These are phyloP conservation scores for Logfia minima DNA, from an alignment of 129 eudicot species.

Conservation along the genomic window DNA sequence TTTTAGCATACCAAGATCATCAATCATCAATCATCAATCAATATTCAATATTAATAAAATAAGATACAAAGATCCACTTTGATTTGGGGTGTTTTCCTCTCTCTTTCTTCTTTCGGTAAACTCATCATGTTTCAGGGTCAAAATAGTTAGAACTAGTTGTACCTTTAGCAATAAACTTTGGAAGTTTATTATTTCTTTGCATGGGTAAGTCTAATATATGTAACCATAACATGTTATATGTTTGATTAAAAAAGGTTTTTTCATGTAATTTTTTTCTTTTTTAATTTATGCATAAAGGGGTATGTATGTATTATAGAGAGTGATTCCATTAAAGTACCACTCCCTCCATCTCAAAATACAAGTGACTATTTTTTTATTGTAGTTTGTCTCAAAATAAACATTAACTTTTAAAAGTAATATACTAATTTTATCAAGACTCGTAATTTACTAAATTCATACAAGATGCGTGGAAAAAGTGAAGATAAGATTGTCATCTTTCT, in stretches of 20 bases:
- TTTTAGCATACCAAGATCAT: constrained; percentile 40
- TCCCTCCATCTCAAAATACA: too few relatives aligned
- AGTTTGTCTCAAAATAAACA: too few relatives aligned
- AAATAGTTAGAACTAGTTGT: neutral
- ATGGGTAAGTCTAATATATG: neutral
- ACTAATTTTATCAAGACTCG: too few relatives aligned
- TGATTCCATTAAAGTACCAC: constrained; percentile 27
- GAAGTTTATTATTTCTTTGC: neutral
- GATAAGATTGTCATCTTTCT: too few relatives aligned
- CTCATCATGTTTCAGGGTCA: constrained; percentile 3
- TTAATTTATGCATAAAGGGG: too few relatives aligned
- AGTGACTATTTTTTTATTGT: too few relatives aligned
- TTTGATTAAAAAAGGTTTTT: too few relatives aligned
- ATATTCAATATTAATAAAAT: neutral
- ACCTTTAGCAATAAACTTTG: constrained; percentile 18
- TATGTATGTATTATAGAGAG: constrained; percentile 11
- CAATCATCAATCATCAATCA: neutral
- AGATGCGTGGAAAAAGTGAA: too few relatives aligned
- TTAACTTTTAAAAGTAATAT: too few relatives aligned
- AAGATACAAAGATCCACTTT: constrained; percentile 18
- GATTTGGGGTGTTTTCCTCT: constrained; percentile 1
- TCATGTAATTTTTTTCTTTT: too few relatives aligned
- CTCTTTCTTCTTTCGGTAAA: constrained; percentile 22
- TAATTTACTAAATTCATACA: too few relatives aligned
- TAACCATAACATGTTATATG: neutral